Evolutionary conservation across 2,329 filamentous ascomycete genomes (phyloP).

Genomic region (Ophiosphaerella korrae): DNA sequence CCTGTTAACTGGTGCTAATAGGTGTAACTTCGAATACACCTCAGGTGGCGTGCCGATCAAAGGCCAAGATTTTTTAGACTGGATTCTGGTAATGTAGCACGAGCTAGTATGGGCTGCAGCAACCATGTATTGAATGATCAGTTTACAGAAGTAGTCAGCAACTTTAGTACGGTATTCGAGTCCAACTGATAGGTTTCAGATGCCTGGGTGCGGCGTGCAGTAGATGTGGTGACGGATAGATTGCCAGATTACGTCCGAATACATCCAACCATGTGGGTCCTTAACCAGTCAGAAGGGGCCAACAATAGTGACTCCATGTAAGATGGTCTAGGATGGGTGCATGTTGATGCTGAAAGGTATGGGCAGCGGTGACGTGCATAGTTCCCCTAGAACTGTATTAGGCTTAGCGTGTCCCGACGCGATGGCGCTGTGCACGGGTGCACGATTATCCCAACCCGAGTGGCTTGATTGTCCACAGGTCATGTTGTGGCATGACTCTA

Average conservation of each 20-base stretch:
- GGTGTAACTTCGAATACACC: neutral
- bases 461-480: conserved; percentile 14
- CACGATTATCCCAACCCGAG: conserved; percentile 12
- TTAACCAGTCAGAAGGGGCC: neutral
- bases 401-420: conserved; percentile 9
- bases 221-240: no score
- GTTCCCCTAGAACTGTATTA: conserved; percentile 19
- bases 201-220: neutral
- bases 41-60: neutral
- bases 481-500: conserved; percentile 9
- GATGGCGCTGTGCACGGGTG: conserved; percentile 12
- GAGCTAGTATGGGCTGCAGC: neutral
- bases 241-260: no score
- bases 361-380: conserved; percentile 14
- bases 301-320: conserved; percentile 5
- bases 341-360: conserved; percentile 10
- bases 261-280: neutral
- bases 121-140: no score
- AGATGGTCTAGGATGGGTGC: conserved; percentile 1
- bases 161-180: neutral
- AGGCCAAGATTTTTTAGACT: no score
- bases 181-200: conserved; percentile 1
- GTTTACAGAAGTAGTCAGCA: no score
- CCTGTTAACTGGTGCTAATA: conserved; percentile 1
- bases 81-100: neutral